Evolutionary conservation across 164 flowering plant species (phyloP), one percentile per base, ranked within the genome.

Genomic region (Berberis thunbergii): DNA sequence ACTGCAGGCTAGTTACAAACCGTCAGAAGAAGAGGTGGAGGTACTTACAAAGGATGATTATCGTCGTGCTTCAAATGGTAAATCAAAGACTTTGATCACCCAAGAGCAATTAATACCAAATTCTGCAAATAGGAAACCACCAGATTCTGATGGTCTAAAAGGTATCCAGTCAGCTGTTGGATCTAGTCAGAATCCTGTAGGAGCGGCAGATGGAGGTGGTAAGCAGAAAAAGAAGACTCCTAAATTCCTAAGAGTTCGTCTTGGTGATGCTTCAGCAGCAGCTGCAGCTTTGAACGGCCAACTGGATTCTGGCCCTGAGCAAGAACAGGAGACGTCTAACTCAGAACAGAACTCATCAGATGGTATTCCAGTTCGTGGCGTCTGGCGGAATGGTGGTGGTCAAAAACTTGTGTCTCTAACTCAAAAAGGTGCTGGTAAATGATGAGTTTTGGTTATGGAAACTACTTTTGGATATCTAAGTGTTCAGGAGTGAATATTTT

Each of bases 31-130:
- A 57, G 89, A 80, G 43, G 80, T 68, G 10, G 97, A 88, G 79
- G 80, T 80, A 53, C 72, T 90, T 54, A 66, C 83, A 1, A 86
- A 81, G 79, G 90, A 88, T 80, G 97, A 86, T 1, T 88, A 90
- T 49, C 91, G 92, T 11, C 11, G 72, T 72, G 26, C 26, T 26
- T 57, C 73, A 13, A 81, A 72, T 61, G 95, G 87, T 42, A 85
- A 84, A 69, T 64, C 79, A 41, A 79, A 67, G 54, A 66, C 64
- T 3, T 13, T 70, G 26, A 57, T 50, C 42, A 66, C 67, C 66
- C 82, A 75, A 43, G 68, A 68, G 49, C 76, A 11, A 26, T 41
- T 61, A 38, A 81, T 64, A 56, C 2, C 57, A 11, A 66, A 64
- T 68, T 68, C 72, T 55, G 66, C 57, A 45, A 56, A 38, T 59